Evolutionary conservation across 805 yeast genomes (phyloP), one percentile per base, ranked within the genome.

Genomic region (Yarrowia sp.): DNA sequence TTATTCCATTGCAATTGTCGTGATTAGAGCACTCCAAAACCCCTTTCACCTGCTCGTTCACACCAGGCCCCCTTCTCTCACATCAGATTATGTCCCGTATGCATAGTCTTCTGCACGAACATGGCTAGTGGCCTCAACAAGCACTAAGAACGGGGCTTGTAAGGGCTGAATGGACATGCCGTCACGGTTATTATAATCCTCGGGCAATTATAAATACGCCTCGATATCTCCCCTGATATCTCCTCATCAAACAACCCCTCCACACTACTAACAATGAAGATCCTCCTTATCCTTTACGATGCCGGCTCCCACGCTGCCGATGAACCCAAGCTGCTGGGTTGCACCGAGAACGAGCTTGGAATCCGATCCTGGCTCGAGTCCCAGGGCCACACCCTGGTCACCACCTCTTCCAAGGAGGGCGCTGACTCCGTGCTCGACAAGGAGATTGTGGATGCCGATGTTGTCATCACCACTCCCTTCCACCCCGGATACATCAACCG

Each of bases 401-500:
- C 89, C 52, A 90, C 95, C 58, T 75, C 85, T 53, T 87, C 85
- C 76, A 90, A 90, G 76, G 96, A 89, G 68, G 88, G 88, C 58
- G 82, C 81, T 47, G 72, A 77, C 72, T 83, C 89, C 2, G 82
- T 75, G 43, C 83, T 90, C 58, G 95, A 90, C 77, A 80, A 83
- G 74, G 82, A 88, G 71, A 83, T 90, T 75, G 84, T 81, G 58
- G 92, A 87, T 70, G 90, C 93, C 6, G 95, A 90, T 72, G 82
- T 90, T 64, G 84, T 90, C 74, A 89, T 90, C 77, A 86, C 93
- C 47, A 89, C 94, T 13, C 95, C 96, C 3, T 90, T 90, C 84
- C 91, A 84, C 78, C 95, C 96, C 5, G 94, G 87, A 43, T 90
- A 90, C 77, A 82, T 90, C 76, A 84, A 88, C 67, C 81, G 82